Base-by-base conservation (phyloP, 257 asterid species). In the Nicotiana tomentosiformis region DNA sequence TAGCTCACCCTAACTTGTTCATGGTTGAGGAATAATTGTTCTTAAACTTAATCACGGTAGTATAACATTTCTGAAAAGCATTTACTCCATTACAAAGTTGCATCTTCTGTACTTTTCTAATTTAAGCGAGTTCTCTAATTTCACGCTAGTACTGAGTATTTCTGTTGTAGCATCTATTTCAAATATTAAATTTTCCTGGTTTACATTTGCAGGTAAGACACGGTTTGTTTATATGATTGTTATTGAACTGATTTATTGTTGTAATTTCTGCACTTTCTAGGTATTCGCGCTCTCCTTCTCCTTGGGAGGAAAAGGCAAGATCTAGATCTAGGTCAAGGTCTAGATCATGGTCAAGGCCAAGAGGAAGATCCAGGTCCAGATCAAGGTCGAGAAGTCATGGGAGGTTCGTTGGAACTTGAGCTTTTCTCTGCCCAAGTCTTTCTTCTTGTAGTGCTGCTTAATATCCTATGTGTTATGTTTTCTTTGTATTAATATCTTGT, bases 311-410 rank as follows among this genome's bases (percentile, higher is more conserved):
- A 29, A 81, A 30, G 78, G 61, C 23, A 49, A 68, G 78, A 56
- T 81, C 80, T 46, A 51, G 97, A 84, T 91, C 97, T 26, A 89
- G 90, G 60, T 89, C 78, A 62, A 66, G 83, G 78, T 81, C 83
- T 49, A 49, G 80, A 49, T 74, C 83, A 81, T 81, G 66, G 78
- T 81, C 83, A 37, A 51, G 80, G 62, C 80, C 80, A 49, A 74
- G 80, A 74, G 80, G 43, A 49, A 74, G 61, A 72, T 72, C 61
- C 58, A 72, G 61, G 79, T 72, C 79, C 39, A 74, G 80, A 74
- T 74, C 80, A 74, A 74, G 79, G 61, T 74, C 79, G n/a, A 74
- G 83, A 81, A 81, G 83, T 66, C 83, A 58, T 11, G 78, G 64
- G 18, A 81, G 83, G 83, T 81, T 10, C 15, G 62, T 74, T 74